A percentile compares a stretch with the other conserved stretches of the same genome.
These are phyloP conservation scores for Ophiostoma perfectum DNA, from an alignment of 2,329 filamentous ascomycete genomes.

Conservation along the genomic window DNA sequence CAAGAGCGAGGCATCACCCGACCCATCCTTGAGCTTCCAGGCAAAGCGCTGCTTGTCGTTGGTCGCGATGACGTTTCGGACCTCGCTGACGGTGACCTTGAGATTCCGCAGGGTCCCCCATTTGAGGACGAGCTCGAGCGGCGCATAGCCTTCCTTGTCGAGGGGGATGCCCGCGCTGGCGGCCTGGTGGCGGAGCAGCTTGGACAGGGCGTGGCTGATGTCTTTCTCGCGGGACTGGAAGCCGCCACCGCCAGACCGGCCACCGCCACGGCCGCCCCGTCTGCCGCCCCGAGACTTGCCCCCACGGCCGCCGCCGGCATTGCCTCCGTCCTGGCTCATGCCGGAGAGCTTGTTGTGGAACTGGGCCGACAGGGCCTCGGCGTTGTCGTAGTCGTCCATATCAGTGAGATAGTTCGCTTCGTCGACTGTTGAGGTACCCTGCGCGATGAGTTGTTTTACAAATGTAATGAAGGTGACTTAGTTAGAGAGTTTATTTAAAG, in stretches of 20 bases:
- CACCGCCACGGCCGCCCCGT: not conserved
- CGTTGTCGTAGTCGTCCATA: conserved; percentile 17
- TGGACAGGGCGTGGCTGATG: conserved; percentile 51
- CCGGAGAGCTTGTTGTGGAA: conserved; percentile 23
- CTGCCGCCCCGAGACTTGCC: conserved; percentile 1
- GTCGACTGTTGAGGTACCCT: not conserved
- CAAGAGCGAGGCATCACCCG: not conserved
- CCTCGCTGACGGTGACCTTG: conserved; percentile 67
- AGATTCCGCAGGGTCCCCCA: conserved; percentile 60
- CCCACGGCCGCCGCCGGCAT: not conserved
- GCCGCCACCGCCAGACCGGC: not conserved
- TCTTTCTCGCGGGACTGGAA: conserved; percentile 41
- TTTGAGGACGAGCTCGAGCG: conserved; percentile 51
- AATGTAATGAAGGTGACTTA: too few species aligned
- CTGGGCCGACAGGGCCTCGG: conserved; percentile 25
- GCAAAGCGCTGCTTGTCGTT: conserved; percentile 92
- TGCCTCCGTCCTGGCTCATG: conserved; percentile 6
- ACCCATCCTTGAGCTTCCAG: conserved; percentile 52
- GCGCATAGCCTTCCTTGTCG: conserved; percentile 55
- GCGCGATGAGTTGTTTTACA: too few species aligned
- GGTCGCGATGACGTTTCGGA: conserved; percentile 61
- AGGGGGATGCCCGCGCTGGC: conserved; percentile 51
- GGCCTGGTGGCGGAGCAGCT: conserved; percentile 53
- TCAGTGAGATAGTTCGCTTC: not conserved
- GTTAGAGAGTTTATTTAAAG: too few species aligned